These are phyloP conservation scores for Boletus edulis DNA, from an alignment of 768 basidiomycete species.

Conservation along the genomic window DNA sequence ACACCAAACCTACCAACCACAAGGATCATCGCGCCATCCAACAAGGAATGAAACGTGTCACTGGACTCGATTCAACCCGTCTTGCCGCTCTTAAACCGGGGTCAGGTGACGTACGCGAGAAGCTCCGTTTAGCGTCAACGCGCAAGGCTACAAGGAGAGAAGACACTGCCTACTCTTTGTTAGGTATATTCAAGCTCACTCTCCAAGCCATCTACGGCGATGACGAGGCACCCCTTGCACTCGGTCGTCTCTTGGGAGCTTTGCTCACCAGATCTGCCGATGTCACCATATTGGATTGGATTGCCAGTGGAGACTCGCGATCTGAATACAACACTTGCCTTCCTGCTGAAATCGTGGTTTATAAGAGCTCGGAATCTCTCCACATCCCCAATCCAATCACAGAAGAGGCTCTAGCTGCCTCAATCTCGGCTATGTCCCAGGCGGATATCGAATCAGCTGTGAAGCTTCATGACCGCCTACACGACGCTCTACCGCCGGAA, in stretches of 20 bases:
- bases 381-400: slow-evolving; percentile 1
- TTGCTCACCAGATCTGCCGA: slow-evolving; percentile 17
- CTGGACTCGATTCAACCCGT: not conserved
- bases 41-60: slow-evolving; percentile 15
- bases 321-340: slow-evolving; percentile 24
- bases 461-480: slow-evolving; percentile 4
- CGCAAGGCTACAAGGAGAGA: slow-evolving; percentile 20
- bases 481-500: slow-evolving; percentile 5
- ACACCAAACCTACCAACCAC: slow-evolving; percentile 5
- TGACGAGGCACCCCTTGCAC: slow-evolving; percentile 16
- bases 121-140: slow-evolving; percentile 20
- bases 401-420: not conserved
- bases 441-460: not conserved
- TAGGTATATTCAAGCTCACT: slow-evolving; percentile 20
- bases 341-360: slow-evolving; percentile 17
- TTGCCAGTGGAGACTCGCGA: not conserved
- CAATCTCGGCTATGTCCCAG: not conserved
- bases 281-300: slow-evolving; percentile 16
- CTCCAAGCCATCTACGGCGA: slow-evolving; percentile 22
- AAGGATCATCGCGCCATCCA: slow-evolving; percentile 6
- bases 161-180: slow-evolving; percentile 24
- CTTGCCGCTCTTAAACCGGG: slow-evolving; percentile 12
- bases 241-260: slow-evolving; percentile 17
- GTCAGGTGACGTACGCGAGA: slow-evolving; percentile 6
- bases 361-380: not conserved